phyloP scores from a whole-genome alignment of 805 yeast genomes.

The Saturnispora gosingensis region DNA sequence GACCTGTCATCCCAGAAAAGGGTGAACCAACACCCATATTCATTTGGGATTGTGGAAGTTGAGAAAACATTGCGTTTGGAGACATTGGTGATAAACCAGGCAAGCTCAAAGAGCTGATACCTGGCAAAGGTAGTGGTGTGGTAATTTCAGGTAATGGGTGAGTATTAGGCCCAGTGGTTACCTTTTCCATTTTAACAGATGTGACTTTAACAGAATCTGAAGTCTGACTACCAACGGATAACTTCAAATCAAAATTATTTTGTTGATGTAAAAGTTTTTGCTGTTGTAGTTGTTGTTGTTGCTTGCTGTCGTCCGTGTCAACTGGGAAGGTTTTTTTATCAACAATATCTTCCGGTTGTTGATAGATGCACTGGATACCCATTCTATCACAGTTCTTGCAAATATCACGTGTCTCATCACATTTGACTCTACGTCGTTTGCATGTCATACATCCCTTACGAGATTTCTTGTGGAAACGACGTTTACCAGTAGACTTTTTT shows the following conservation, averaged over 20 bases:
- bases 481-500: slow-evolving; percentile 50
- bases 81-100: slow-evolving; percentile 8
- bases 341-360: slow-evolving; percentile 3
- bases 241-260: not conserved
- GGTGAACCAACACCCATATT: not conserved
- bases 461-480: slow-evolving; percentile 84
- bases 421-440: slow-evolving; percentile 81
- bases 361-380: slow-evolving; percentile 68
- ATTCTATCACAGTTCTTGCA: slow-evolving; percentile 75
- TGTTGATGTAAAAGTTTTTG: not conserved
- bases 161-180: not conserved
- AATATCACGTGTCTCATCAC: slow-evolving; percentile 77
- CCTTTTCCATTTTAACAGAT: slow-evolving; percentile 1
- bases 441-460: slow-evolving; percentile 86
- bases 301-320: not conserved
- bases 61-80: slow-evolving; percentile 11
- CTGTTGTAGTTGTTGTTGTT: not conserved
- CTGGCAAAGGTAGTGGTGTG: slow-evolving; percentile 1
- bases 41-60: slow-evolving; percentile 9
- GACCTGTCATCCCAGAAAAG: slow-evolving; percentile 3
- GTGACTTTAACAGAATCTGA: not conserved
- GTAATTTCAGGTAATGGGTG: slow-evolving; percentile 2
- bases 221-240: not conserved
- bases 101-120: not conserved
- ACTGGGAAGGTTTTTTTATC: not conserved